These are phyloP conservation scores for Podospora pseudocomata DNA, from an alignment of 495 filamentous ascomycete genomes.

Conservation along the genomic window DNA sequence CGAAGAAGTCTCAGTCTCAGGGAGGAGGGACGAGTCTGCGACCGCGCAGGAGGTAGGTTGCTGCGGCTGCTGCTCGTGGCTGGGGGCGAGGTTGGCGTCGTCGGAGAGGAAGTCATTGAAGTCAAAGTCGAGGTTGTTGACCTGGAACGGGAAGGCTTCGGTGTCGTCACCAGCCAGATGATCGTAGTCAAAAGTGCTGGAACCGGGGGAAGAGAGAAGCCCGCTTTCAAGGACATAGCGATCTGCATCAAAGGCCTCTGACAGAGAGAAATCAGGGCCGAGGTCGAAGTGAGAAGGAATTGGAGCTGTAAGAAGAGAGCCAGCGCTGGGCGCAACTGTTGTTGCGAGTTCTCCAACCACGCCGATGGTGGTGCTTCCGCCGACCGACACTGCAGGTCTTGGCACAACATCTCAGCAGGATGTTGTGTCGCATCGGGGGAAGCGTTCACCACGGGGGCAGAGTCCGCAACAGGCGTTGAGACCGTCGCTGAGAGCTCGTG, in stretches of 20 bases:
- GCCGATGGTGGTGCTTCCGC: slow-evolving; percentile 50
- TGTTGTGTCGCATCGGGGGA: slow-evolving; percentile 97
- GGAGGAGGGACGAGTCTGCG: slow-evolving; percentile 42
- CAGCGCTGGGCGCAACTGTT: slow-evolving; percentile 52
- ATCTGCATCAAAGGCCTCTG: slow-evolving; percentile 57
- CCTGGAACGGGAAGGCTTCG: slow-evolving; percentile 48
- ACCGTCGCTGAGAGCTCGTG: slow-evolving; percentile 19
- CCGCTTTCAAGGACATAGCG: slow-evolving; percentile 71
- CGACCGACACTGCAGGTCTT: slow-evolving; percentile 99
- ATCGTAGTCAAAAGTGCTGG: slow-evolving; percentile 73
- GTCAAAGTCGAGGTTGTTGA: slow-evolving; percentile 40
- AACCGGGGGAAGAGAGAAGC: slow-evolving; percentile 65
- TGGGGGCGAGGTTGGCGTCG: slow-evolving; percentile 38
- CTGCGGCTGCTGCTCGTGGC: slow-evolving; percentile 32
- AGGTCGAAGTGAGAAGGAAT: slow-evolving; percentile 62
- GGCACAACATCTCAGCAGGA: slow-evolving; percentile 99
- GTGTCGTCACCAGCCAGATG: slow-evolving; percentile 75
- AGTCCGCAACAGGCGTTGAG: slow-evolving; percentile 25
- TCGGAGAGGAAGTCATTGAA: slow-evolving; percentile 49
- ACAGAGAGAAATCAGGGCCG: slow-evolving; percentile 63
- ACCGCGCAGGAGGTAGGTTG: slow-evolving; percentile 36
- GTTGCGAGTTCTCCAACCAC: slow-evolving; percentile 57
- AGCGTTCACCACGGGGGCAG: slow-evolving; percentile 46
- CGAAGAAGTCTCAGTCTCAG: slow-evolving; percentile 49
- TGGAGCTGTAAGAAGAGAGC: slow-evolving; percentile 58